phyloP scores from a whole-genome alignment of 768 basidiomycete species.

The Suillus hirtellus region DNA sequence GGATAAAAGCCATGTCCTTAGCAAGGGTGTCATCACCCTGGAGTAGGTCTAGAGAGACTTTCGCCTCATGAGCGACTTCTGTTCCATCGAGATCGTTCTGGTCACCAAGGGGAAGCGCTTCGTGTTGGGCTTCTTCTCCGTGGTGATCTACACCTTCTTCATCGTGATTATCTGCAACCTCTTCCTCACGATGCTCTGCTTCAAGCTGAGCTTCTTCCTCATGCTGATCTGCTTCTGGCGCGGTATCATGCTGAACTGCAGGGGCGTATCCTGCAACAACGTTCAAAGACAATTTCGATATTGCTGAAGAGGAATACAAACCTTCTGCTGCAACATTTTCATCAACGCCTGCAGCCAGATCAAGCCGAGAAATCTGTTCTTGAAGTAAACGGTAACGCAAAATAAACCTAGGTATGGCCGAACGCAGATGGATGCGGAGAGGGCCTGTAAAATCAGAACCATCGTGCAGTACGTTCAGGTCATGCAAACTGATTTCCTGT shows the following conservation, averaged over 20 bases:
- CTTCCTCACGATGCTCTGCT: background rate
- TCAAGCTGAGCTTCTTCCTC: constrained; percentile 6
- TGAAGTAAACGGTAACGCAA: constrained; percentile 64
- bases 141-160: background rate
- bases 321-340: constrained; percentile 25
- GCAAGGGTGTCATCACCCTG: constrained; percentile 11
- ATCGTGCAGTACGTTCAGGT: constrained; percentile 70
- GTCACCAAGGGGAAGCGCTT: constrained; percentile 4
- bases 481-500: constrained; percentile 70
- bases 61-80: constrained; percentile 12
- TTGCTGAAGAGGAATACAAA: constrained; percentile 7
- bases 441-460: constrained; percentile 62
- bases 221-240: constrained; percentile 11
- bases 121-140: constrained; percentile 1
- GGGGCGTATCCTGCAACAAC: background rate
- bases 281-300: background rate
- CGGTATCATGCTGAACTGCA: constrained; percentile 8
- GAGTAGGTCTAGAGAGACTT: background rate
- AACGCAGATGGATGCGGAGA: constrained; percentile 56
- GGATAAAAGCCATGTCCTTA: constrained; percentile 6
- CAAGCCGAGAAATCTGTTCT: constrained; percentile 50
- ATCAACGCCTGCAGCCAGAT: constrained; percentile 22
- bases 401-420: constrained; percentile 59
- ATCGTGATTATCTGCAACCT: background rate
- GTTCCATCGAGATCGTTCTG: constrained; percentile 4